A percentile compares a stretch with the other conserved stretches of the same genome.
These are phyloP conservation scores for Amyloporia xantha DNA, from an alignment of 768 basidiomycete species.

Conservation along the genomic window DNA sequence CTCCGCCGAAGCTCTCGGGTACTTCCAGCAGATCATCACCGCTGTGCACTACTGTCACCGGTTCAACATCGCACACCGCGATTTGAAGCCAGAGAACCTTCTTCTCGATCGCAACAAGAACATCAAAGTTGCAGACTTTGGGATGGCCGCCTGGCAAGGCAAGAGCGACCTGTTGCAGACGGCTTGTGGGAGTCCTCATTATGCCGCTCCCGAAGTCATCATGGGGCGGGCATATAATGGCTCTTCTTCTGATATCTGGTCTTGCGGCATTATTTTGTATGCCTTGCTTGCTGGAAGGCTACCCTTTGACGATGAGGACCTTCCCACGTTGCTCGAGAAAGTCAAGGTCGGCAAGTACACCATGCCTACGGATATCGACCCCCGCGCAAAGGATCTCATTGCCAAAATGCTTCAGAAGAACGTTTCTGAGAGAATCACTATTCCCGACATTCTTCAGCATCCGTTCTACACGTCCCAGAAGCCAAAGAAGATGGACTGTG, in stretches of 20 bases:
- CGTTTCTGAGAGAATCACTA: slow-evolving; percentile 68
- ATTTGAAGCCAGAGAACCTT: slow-evolving; percentile 92
- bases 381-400: slow-evolving; percentile 70
- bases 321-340: slow-evolving; percentile 66
- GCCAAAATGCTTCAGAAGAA: slow-evolving; percentile 75
- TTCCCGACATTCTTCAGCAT: slow-evolving; percentile 72
- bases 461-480: slow-evolving; percentile 65
- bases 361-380: slow-evolving; percentile 67
- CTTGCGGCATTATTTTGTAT: slow-evolving; percentile 89
- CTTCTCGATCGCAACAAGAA: slow-evolving; percentile 77
- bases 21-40: slow-evolving; percentile 90
- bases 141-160: slow-evolving; percentile 92
- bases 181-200: slow-evolving; percentile 91
- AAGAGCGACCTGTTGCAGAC: slow-evolving; percentile 63
- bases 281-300: slow-evolving; percentile 81
- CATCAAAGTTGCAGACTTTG: slow-evolving; percentile 95
- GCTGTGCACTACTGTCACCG: slow-evolving; percentile 90
- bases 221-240: slow-evolving; percentile 80
- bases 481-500: slow-evolving; percentile 35
- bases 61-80: slow-evolving; percentile 92
- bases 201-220: slow-evolving; percentile 90
- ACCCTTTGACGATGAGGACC: slow-evolving; percentile 92
- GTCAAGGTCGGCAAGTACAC: slow-evolving; percentile 67
- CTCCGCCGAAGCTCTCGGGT: slow-evolving; percentile 65
- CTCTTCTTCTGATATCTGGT: slow-evolving; percentile 88